Conservation (phyloP, 1,139 yeast species). For the Meyerozyma carpophila region DNA sequence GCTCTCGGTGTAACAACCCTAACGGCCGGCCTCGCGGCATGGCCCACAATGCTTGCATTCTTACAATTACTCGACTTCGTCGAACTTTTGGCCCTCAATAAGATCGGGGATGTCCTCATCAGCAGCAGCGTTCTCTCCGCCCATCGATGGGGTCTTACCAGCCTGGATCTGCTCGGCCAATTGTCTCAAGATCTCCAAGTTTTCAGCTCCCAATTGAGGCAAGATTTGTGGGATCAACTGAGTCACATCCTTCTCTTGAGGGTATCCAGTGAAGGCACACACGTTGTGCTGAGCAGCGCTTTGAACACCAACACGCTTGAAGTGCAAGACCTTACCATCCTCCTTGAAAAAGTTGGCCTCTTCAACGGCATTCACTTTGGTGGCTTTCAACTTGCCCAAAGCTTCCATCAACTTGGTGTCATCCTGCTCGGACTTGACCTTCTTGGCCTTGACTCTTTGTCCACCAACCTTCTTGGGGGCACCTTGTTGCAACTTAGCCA, state of each 20-base stretch:
- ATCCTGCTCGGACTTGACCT: constrained; percentile 68
- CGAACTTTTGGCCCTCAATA: constrained; percentile 94
- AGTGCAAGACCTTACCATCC: constrained; percentile 93
- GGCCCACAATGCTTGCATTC: no score
- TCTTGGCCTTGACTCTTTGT: constrained; percentile 79
- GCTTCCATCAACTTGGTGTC: constrained; percentile 89
- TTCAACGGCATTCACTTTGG: constrained; percentile 82
- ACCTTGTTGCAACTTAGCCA: constrained; percentile 77
- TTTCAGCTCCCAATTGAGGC: constrained; percentile 96
- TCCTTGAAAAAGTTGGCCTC: constrained; percentile 98
- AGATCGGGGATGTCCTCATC: constrained; percentile 88
- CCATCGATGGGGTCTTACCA: constrained; percentile 42
- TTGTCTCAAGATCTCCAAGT: constrained; percentile 83
- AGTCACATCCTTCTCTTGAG: constrained; percentile 88
- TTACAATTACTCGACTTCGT: constrained; percentile 59
- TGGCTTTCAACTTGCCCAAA: constrained; percentile 84
- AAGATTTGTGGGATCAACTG: constrained; percentile 93
- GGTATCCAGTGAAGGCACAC: constrained; percentile 91
- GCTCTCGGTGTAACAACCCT: no score
- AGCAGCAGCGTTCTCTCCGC: constrained; percentile 45
- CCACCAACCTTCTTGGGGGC: constrained; percentile 81
- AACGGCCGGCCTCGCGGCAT: constrained; percentile 2
- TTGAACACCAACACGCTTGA: constrained; percentile 93
- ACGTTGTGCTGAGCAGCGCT: constrained; percentile 89
- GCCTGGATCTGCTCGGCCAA: constrained; percentile 87